Conservation (phyloP, 352 stramenopile species). For the Peronosclerospora sorghi region DNA sequence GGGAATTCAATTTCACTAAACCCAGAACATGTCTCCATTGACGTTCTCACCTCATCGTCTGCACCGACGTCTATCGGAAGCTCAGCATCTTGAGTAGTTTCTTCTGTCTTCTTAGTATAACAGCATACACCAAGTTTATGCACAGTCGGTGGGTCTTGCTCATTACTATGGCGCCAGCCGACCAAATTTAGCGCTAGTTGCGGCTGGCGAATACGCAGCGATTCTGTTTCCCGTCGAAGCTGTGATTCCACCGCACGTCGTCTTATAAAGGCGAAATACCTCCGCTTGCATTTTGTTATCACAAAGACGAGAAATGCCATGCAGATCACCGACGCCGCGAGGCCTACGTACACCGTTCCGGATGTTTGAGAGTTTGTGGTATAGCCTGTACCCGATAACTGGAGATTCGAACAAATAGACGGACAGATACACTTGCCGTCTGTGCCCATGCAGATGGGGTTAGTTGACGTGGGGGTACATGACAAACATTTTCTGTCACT, state of each 20-base stretch:
- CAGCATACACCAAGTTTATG: constrained; percentile 12
- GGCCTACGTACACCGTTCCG: constrained; percentile 11
- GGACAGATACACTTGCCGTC: constrained; percentile 23
- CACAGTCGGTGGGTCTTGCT: constrained; percentile 16
- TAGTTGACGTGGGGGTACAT: constrained; percentile 13
- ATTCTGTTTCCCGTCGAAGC: constrained; percentile 8
- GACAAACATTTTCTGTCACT: constrained; percentile 16
- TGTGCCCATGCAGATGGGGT: constrained; percentile 17
- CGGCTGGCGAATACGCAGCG: constrained; percentile 11
- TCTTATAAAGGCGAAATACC: not conserved
- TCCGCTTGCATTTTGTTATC: constrained; percentile 12
- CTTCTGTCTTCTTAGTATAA: constrained; percentile 6
- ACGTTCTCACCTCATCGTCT: constrained; percentile 3
- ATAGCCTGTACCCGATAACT: constrained; percentile 1
- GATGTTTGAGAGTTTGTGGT: constrained; percentile 1
- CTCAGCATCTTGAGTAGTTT: not conserved
- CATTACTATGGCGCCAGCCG: constrained; percentile 17
- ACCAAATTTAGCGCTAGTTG: constrained; percentile 17
- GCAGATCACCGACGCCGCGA: constrained; percentile 5
- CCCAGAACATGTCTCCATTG: constrained; percentile 6
- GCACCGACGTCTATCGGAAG: not conserved
- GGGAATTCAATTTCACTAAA: constrained; percentile 7
- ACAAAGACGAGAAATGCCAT: constrained; percentile 15
- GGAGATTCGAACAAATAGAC: constrained; percentile 21
- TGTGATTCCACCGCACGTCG: constrained; percentile 1